phyloP scores from a whole-genome alignment of 371 early-diverging fungal genomes.

The Mucor saturninus region DNA sequence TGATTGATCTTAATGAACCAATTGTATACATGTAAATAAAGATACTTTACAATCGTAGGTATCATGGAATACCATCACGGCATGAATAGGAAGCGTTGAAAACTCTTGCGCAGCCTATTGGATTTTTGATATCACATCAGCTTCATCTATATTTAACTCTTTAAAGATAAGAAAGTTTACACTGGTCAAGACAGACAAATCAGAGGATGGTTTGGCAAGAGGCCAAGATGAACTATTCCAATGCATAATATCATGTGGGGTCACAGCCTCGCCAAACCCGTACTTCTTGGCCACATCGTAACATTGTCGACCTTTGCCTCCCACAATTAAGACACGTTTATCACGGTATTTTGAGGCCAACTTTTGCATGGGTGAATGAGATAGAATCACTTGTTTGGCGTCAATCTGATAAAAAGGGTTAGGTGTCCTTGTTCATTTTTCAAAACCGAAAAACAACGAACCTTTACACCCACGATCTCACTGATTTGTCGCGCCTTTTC shows the following conservation, averaged over 20 bases:
- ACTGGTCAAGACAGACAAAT: constrained; percentile 21
- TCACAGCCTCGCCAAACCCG: constrained; percentile 80
- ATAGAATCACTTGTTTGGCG: constrained; percentile 76
- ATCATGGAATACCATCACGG: constrained; percentile 87
- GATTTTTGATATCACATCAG: too few relatives aligned
- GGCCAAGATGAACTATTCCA: constrained; percentile 80
- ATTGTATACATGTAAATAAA: neutral
- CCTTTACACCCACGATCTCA: constrained; percentile 61
- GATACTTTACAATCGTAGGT: constrained; percentile 70
- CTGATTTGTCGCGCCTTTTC: constrained; percentile 76
- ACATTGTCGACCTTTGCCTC: constrained; percentile 68
- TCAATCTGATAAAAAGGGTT: constrained; percentile 46
- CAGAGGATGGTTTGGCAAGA: constrained; percentile 45
- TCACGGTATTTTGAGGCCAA: constrained; percentile 62
- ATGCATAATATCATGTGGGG: constrained; percentile 75
- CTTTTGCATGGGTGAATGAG: constrained; percentile 84
- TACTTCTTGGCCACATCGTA: constrained; percentile 69
- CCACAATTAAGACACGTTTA: constrained; percentile 72
- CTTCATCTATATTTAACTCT: neutral
- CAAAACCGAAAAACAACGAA: constrained; percentile 21
- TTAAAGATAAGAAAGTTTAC: constrained; percentile 5
- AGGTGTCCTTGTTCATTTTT: neutral
- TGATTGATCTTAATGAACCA: neutral
- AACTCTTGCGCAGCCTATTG: constrained; percentile 47
- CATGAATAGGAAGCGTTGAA: constrained; percentile 62